Conservation (phyloP, 495 filamentous ascomycete genomes). For the Entonaema liquescens region DNA sequence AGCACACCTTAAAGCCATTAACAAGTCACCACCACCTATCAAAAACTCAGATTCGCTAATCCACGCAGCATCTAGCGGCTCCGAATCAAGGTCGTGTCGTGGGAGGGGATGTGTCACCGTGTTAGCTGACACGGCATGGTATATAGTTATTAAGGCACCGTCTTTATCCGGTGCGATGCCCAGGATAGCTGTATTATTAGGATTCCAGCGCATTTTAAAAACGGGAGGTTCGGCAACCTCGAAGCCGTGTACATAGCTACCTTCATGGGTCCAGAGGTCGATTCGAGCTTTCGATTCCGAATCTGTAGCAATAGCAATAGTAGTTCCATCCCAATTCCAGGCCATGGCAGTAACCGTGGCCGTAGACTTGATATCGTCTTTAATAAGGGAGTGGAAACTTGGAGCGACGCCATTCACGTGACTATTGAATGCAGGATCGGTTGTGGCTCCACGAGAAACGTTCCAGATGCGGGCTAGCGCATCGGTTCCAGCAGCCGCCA, state of each 20-base stretch:
- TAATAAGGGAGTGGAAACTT: conserved; percentile 52
- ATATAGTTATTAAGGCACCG: conserved; percentile 60
- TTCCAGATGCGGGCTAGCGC: conserved; percentile 84
- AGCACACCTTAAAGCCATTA: conserved; percentile 52
- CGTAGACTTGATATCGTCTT: conserved; percentile 55
- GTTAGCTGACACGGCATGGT: conserved; percentile 52
- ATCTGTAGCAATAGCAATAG: conserved; percentile 75
- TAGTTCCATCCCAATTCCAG: conserved; percentile 73
- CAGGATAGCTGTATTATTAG: conserved; percentile 60
- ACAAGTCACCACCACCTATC: conserved; percentile 64
- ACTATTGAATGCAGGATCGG: conserved; percentile 52
- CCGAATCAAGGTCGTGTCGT: conserved; percentile 55
- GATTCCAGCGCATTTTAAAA: conserved; percentile 69
- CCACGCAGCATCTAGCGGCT: conserved; percentile 68
- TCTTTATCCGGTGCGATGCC: conserved; percentile 63
- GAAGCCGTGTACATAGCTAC: conserved; percentile 56
- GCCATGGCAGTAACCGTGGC: conserved; percentile 69
- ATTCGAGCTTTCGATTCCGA: conserved; percentile 68
- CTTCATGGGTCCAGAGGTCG: conserved; percentile 71
- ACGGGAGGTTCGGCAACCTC: conserved; percentile 61
- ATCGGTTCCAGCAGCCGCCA: conserved; percentile 78
- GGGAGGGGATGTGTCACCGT: conserved; percentile 54
- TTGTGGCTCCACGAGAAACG: conserved; percentile 63
- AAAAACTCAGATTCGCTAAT: conserved; percentile 65
- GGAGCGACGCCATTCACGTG: conserved; percentile 56